phyloP scores from a whole-genome alignment of 2,329 filamentous ascomycete genomes.

The Acarospora socialis region DNA sequence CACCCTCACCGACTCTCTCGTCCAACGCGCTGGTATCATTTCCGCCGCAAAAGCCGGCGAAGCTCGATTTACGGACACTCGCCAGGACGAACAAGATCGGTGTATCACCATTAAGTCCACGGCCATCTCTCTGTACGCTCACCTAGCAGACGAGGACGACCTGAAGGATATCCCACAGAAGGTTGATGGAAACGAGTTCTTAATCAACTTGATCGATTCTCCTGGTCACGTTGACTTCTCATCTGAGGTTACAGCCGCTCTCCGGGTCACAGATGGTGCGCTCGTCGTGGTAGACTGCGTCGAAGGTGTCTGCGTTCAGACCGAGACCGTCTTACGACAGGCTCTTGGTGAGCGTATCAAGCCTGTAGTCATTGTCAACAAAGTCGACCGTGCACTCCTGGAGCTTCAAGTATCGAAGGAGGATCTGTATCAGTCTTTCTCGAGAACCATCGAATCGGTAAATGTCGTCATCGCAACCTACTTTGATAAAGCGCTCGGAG shows the following conservation, averaged over 20 bases:
- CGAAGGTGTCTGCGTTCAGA: slow-evolving; percentile 99
- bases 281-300: slow-evolving; percentile 99
- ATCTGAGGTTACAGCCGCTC: slow-evolving; percentile 96
- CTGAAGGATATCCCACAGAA: slow-evolving; percentile 86
- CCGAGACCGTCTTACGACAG: slow-evolving; percentile 97
- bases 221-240: slow-evolving; percentile 99
- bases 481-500: slow-evolving; percentile 90
- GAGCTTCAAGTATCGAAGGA: slow-evolving; percentile 98
- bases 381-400: slow-evolving; percentile 98
- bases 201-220: slow-evolving; percentile 99
- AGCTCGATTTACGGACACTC: slow-evolving; percentile 90
- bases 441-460: slow-evolving; percentile 97
- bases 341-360: slow-evolving; percentile 99
- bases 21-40: slow-evolving; percentile 99
- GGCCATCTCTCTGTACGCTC: slow-evolving; percentile 93
- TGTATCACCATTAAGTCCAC: slow-evolving; percentile 99
- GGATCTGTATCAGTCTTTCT: slow-evolving; percentile 99
- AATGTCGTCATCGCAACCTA: slow-evolving; percentile 99
- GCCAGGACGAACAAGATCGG: slow-evolving; percentile 96
- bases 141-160: slow-evolving; percentile 67
- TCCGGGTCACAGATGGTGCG: slow-evolving; percentile 99
- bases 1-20: slow-evolving; percentile 96
- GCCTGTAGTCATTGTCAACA: slow-evolving; percentile 99
- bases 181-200: slow-evolving; percentile 86
- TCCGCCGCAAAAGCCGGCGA: slow-evolving; percentile 95